Evolutionary conservation across 768 basidiomycete genomes (phyloP).

Genomic region (Termitomyces sp.): DNA sequence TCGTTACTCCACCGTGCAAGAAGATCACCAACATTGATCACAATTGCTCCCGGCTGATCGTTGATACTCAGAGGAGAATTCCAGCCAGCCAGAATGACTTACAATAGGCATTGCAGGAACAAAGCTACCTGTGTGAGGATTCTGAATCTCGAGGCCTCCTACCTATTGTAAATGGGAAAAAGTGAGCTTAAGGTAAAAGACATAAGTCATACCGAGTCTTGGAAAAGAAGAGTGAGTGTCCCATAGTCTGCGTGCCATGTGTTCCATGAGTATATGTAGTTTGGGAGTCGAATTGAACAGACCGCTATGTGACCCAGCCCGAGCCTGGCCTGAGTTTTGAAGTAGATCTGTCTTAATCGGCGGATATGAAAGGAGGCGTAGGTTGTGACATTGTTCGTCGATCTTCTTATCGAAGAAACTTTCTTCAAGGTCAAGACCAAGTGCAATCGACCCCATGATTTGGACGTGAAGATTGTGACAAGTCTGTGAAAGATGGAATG

Average conservation of each 20-base stretch:
- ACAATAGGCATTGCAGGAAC: slow-evolving; percentile 75
- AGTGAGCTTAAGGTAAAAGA: background rate
- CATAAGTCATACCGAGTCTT: slow-evolving; percentile 48
- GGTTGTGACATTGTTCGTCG: slow-evolving; percentile 72
- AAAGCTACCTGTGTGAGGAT: slow-evolving; percentile 68
- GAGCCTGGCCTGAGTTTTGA: slow-evolving; percentile 59
- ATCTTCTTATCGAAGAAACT: slow-evolving; percentile 72
- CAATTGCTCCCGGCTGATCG: slow-evolving; percentile 67
- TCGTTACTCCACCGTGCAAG: slow-evolving; percentile 83
- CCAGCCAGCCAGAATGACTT: slow-evolving; percentile 18
- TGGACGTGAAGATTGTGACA: slow-evolving; percentile 71
- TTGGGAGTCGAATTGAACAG: slow-evolving; percentile 1
- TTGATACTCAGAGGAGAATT: background rate
- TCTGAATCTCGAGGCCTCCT: slow-evolving; percentile 78
- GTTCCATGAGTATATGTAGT: background rate
- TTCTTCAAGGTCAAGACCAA: slow-evolving; percentile 71
- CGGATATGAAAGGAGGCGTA: slow-evolving; percentile 78
- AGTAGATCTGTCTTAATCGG: slow-evolving; percentile 58
- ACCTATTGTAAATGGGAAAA: slow-evolving; percentile 33
- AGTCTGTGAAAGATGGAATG: slow-evolving; percentile 31
- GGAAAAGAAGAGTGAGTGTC: slow-evolving; percentile 76
- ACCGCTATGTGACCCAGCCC: slow-evolving; percentile 83
- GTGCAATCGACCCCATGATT: slow-evolving; percentile 83
- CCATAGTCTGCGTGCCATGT: slow-evolving; percentile 55
- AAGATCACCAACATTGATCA: slow-evolving; percentile 79